phyloP scores from a whole-genome alignment of 2,329 filamentous ascomycete species.

The Erysiphe pisi region DNA sequence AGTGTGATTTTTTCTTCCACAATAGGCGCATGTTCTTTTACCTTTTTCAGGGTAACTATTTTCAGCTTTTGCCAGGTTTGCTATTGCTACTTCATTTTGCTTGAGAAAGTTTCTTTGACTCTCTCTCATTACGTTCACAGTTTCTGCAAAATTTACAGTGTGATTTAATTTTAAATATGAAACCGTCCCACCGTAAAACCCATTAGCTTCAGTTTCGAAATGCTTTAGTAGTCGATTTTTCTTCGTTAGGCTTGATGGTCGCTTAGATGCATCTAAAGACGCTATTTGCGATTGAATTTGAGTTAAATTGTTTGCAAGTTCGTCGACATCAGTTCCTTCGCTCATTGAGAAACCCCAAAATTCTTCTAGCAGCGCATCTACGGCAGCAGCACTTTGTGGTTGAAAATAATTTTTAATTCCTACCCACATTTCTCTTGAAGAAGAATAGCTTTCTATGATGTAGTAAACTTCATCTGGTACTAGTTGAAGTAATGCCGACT shows the following conservation, averaged over 20 bases:
- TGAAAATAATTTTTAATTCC: conserved; percentile 2
- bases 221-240: neutral
- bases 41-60: neutral
- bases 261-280: neutral
- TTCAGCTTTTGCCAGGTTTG: neutral
- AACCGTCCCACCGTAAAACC: no score
- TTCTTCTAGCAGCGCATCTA: conserved; percentile 14
- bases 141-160: conserved; percentile 16
- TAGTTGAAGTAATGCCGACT: neutral
- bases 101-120: neutral
- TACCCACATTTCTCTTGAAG: neutral
- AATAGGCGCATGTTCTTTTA: neutral
- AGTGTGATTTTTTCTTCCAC: neutral
- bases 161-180: no score
- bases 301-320: neutral
- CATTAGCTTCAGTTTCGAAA: neutral
- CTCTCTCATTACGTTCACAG: neutral
- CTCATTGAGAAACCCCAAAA: neutral
- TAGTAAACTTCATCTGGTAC: neutral
- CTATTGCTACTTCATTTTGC: neutral
- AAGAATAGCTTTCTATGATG: neutral
- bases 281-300: neutral
- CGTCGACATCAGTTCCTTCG: conserved; percentile 10
- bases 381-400: neutral
- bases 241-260: neutral